These are phyloP conservation scores for Carex scoparia DNA, from an alignment of 176 grass and related monocot species.

Conservation along the genomic window DNA sequence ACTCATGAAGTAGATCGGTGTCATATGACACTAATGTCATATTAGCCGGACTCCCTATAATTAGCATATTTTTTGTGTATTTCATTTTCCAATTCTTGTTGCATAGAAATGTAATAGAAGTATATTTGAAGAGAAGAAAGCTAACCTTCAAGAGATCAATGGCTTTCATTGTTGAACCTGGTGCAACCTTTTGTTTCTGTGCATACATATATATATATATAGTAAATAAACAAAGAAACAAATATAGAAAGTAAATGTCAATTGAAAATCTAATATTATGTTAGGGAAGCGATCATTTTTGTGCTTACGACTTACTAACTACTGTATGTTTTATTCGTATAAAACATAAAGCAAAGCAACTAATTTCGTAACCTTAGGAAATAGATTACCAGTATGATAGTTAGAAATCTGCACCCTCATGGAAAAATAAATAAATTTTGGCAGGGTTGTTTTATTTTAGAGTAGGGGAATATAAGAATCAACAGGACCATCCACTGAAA, in stretches of 20 bases:
- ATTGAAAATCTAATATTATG: background rate
- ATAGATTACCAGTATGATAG: background rate
- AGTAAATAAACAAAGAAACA: background rate
- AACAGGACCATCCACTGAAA: background rate
- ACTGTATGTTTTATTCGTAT: background rate
- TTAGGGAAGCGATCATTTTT: background rate
- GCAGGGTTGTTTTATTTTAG: background rate
- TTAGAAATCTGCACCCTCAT: background rate
- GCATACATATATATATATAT: conserved; percentile 33
- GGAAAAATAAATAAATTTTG: background rate
- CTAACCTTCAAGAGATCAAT: conserved; percentile 76
- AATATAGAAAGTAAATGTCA: background rate
- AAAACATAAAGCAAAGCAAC: background rate
- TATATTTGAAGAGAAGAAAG: background rate
- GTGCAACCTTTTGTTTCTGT: conserved; percentile 76
- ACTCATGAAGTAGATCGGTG: too few relatives aligned
- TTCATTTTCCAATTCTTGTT: background rate
- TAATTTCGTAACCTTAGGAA: background rate
- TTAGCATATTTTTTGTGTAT: background rate
- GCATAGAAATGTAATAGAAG: background rate
- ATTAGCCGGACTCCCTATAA: background rate
- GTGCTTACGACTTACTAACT: background rate
- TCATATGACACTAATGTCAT: too few relatives aligned
- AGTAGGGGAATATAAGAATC: background rate
- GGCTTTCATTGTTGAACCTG: conserved; percentile 44